Conservation (phyloP, 148 eudicot species). For the Rhododendron griersonianum region DNA sequence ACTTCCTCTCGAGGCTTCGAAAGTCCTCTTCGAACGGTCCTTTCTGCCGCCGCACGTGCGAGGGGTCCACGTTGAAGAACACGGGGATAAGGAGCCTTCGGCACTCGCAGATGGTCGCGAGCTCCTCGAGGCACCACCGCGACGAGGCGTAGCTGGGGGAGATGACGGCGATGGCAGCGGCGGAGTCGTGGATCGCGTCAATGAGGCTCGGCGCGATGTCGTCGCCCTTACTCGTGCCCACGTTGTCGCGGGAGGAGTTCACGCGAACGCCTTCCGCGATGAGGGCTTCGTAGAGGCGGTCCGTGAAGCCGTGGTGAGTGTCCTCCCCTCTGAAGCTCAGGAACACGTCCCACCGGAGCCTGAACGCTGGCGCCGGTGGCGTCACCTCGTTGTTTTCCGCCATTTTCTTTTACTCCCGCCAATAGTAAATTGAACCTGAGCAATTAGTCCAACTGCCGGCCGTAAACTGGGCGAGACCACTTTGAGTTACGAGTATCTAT, state of each 20-base stretch:
- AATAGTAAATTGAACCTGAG: too few species aligned
- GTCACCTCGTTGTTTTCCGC: not conserved
- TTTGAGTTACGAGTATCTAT: too few species aligned
- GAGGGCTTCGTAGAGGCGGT: constrained; percentile 12
- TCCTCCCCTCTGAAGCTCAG: constrained; percentile 41
- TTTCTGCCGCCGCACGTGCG: constrained; percentile 40
- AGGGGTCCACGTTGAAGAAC: constrained; percentile 42
- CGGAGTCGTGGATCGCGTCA: constrained; percentile 40
- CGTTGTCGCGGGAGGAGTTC: constrained; percentile 18
- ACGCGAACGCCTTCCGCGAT: constrained; percentile 16
- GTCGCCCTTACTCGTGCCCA: constrained; percentile 29
- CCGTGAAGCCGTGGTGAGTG: constrained; percentile 29
- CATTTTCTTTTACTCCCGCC: not conserved
- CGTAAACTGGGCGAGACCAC: too few species aligned
- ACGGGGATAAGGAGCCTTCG: constrained; percentile 40
- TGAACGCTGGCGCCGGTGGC: not conserved
- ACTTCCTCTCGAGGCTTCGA: not conserved
- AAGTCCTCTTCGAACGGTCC: constrained; percentile 32
- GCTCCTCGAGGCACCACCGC: constrained; percentile 45
- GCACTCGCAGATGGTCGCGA: constrained; percentile 26
- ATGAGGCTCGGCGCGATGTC: constrained; percentile 21
- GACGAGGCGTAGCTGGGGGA: constrained; percentile 43
- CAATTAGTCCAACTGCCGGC: too few species aligned
- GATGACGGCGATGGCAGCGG: constrained; percentile 34
- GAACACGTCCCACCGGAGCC: constrained; percentile 47